These are phyloP conservation scores for Xylogone sp. DNA, from an alignment of 2,329 filamentous ascomycete species.

Conservation along the genomic window DNA sequence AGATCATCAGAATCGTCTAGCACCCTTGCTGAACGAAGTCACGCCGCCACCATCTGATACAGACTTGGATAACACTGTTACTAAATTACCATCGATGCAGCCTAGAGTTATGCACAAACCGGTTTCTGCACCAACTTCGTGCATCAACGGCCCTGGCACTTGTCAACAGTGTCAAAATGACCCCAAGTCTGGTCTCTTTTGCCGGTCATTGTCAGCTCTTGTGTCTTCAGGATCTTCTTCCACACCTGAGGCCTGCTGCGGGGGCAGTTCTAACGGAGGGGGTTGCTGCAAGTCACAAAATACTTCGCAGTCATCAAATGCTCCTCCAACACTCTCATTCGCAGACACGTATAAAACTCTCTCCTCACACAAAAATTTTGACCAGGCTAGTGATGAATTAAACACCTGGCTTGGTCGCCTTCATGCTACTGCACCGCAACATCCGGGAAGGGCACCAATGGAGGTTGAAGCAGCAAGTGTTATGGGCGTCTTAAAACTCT, in stretches of 20 bases:
- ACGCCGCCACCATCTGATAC: slow-evolving; percentile 50
- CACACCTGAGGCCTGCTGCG: slow-evolving; percentile 55
- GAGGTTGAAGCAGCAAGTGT: slow-evolving; percentile 82
- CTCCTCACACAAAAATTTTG: slow-evolving; percentile 72
- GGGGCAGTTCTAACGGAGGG: slow-evolving; percentile 53
- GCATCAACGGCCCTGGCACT: slow-evolving; percentile 65
- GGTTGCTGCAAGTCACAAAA: slow-evolving; percentile 56
- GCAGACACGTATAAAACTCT: slow-evolving; percentile 77
- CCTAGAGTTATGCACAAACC: slow-evolving; percentile 28
- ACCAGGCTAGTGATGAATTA: slow-evolving; percentile 69
- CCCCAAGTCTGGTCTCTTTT: slow-evolving; percentile 78
- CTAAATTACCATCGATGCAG: slow-evolving; percentile 50
- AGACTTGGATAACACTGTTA: slow-evolving; percentile 53
- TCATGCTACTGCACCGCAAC: slow-evolving; percentile 46
- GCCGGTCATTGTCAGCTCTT: slow-evolving; percentile 71
- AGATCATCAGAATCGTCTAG: slow-evolving; percentile 28
- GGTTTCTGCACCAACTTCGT: slow-evolving; percentile 21
- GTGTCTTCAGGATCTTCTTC: slow-evolving; percentile 24
- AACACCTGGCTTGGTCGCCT: slow-evolving; percentile 74
- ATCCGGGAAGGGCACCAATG: slow-evolving; percentile 51
- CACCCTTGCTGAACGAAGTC: slow-evolving; percentile 43
- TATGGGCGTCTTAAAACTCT: slow-evolving; percentile 80
- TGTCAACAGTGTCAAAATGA: slow-evolving; percentile 76
- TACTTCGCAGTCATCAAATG: slow-evolving; percentile 22
- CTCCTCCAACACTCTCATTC: slow-evolving; percentile 56